These are phyloP conservation scores for Pseudocercospora fijiensis DNA, from an alignment of 2,329 filamentous ascomycete genomes.

Conservation along the genomic window DNA sequence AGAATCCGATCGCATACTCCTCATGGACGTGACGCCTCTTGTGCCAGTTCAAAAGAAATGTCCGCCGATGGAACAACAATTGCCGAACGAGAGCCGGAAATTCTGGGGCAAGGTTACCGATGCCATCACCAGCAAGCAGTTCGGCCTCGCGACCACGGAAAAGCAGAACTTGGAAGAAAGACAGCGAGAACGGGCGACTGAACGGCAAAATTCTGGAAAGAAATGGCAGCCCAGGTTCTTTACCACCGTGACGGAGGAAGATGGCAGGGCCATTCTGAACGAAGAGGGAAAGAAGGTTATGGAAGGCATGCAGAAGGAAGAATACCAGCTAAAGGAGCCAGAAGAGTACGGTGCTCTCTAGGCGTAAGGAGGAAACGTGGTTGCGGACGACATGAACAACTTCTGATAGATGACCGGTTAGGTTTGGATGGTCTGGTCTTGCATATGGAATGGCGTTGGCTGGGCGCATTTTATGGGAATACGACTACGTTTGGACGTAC, in stretches of 20 bases:
- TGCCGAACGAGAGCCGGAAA: conserved; percentile 82
- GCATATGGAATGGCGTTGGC: conserved; percentile 6
- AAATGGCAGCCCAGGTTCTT: conserved; percentile 91
- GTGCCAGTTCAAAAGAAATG: conserved; percentile 74
- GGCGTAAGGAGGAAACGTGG: not conserved
- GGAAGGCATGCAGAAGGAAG: conserved; percentile 54
- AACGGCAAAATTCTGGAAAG: conserved; percentile 67
- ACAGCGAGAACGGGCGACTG: conserved; percentile 79
- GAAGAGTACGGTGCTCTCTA: conserved; percentile 41
- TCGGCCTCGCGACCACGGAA: conserved; percentile 74
- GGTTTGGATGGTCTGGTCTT: not conserved
- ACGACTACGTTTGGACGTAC: not conserved
- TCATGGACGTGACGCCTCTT: conserved; percentile 87
- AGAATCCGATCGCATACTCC: conserved; percentile 62
- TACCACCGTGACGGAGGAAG: conserved; percentile 57
- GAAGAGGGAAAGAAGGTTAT: conserved; percentile 60
- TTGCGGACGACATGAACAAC: not conserved
- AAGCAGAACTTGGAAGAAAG: conserved; percentile 91
- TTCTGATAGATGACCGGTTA: not conserved
- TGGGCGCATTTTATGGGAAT: not conserved
- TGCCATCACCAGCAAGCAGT: conserved; percentile 81
- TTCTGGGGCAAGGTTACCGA: conserved; percentile 88
- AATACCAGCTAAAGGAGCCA: conserved; percentile 51
- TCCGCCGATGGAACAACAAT: conserved; percentile 74
- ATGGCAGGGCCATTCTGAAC: conserved; percentile 63